Evolutionary conservation across 129 eudicot genomes (phyloP), one percentile per base, ranked within the genome.

Genomic region (Helichrysum umbraculigerum): DNA sequence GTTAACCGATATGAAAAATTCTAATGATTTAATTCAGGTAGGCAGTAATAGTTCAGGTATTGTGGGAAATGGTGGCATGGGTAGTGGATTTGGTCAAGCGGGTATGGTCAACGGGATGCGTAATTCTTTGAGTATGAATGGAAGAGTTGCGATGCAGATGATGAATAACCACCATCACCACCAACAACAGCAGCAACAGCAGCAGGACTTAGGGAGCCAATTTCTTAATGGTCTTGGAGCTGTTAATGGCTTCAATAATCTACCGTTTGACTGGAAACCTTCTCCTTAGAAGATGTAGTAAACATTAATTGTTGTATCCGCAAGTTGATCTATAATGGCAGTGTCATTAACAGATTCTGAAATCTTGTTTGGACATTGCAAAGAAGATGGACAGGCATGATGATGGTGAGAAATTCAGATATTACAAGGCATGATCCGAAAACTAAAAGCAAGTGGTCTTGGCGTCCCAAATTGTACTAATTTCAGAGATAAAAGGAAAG

Each of bases 251-350:
- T 87, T 91, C 72, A 86, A 87, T 68, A 83, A 90, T 84, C 92
- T 94, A 37, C 99, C 91, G 16, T 94, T 88, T 82, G 96, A 94
- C 85, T 94, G 97, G 96, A 89, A 94, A 74, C 70, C 96, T 25
- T 94, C 98, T 76, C 93, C 96, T 0, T 91, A 79, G 78, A 68
- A n/a, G 70, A 19, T 22, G 69, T 15, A 25, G 44, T 32, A 25
- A 25, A 62, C 51, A 41, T 37, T 47, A 63, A 63, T 64, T 42
- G 62, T n/a, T 54, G 4, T n/a, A 64, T 42, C 50, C 50, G 22
- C 21, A 61, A 58, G 12, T 52, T 73, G 69, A 25, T 28, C 56
- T 65, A 70, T 60, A 47, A 42, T 28, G 79, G 78, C 82, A 62
- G 80, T 73, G 81, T 5, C 47, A 14, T 34, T 54, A 37, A 9